Evolutionary conservation across 306 rosid species (phyloP).

Genomic region (Dalbergia cultrata): DNA sequence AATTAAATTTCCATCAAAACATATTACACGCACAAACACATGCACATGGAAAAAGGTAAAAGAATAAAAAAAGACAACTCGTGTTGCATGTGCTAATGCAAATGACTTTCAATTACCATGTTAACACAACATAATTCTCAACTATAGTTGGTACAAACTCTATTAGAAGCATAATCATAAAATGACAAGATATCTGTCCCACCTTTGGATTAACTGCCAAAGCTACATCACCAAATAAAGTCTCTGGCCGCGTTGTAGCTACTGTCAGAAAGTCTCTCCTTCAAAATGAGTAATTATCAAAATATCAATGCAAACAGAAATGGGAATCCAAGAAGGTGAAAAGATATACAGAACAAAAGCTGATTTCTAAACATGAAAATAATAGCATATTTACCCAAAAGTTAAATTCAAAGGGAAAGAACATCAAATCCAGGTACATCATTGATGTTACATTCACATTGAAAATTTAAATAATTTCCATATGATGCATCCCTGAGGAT

Average conservation of each 20-base stretch:
- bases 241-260: constrained; percentile 97
- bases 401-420: constrained; percentile 33
- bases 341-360: constrained; percentile 26
- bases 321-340: constrained; percentile 19
- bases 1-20: constrained; percentile 13
- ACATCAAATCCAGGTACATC: not conserved
- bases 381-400: constrained; percentile 4
- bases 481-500: not conserved
- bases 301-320: constrained; percentile 27
- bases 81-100: not conserved
- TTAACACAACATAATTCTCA: constrained; percentile 26
- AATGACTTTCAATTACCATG: constrained; percentile 28
- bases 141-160: not conserved
- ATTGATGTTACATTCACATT: not conserved
- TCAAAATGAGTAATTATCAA: constrained; percentile 42
- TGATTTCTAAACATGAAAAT: constrained; percentile 14
- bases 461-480: not conserved
- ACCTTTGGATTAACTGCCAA: constrained; percentile 93
- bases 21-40: not conserved
- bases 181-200: constrained; percentile 42
- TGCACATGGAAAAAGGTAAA: not conserved
- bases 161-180: constrained; percentile 18
- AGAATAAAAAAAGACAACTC: not conserved
- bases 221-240: constrained; percentile 98
- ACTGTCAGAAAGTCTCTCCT: constrained; percentile 88